Evolutionary conservation across 495 filamentous ascomycete genomes (phyloP), one percentile per base, ranked within the genome.

Genomic region (Daldinia vernicosa): DNA sequence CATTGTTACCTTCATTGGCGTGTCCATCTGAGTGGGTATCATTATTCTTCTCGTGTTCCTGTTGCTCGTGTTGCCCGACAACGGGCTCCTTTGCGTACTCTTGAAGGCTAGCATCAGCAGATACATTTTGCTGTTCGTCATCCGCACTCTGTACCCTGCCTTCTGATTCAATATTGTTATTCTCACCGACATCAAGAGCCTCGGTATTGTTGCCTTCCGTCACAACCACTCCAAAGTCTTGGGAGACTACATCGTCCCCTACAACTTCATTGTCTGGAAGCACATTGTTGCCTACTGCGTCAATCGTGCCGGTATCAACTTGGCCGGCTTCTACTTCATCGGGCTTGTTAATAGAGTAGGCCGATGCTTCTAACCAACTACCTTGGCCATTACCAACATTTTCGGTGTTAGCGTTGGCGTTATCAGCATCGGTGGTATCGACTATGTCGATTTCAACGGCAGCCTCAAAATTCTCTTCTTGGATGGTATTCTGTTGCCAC

Each of bases 281-380:
- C 9, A 59, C 14, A 17, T 39, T 39, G 14, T 26, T 12, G 15
- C 14, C 17, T 59, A 40, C 39, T 26, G 55, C 19, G 22, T 57
- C 33, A 45, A 58, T 37, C 11, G 60, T 28, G 17, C 56, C 37
- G 32, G 52, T 37, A 9, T 27, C 39, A 22, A 30, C 17, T 9
- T 30, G 28, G 4, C 37, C 3, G 30, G 27, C 8, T 43, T 58
- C 58, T 19, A 30, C 55, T 30, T 66, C 63, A 15, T 24, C 24
- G n/a, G 64, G 30, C 22, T 72, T 58, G 30, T 6, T 56, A 30
- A 15, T 51, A 8, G 63, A 11, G n/a, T 67, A 67, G 14, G 30
- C 4, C 7, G 69, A 51, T 30, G 63, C 9, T 43, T 82, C 80
- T 37, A 79, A 59, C 43, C 77, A 78, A 40, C 79, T 76, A 0